phyloP scores from a whole-genome alignment of 1,284 basidiomycete genomes.

The Meripilus lineatus region DNA sequence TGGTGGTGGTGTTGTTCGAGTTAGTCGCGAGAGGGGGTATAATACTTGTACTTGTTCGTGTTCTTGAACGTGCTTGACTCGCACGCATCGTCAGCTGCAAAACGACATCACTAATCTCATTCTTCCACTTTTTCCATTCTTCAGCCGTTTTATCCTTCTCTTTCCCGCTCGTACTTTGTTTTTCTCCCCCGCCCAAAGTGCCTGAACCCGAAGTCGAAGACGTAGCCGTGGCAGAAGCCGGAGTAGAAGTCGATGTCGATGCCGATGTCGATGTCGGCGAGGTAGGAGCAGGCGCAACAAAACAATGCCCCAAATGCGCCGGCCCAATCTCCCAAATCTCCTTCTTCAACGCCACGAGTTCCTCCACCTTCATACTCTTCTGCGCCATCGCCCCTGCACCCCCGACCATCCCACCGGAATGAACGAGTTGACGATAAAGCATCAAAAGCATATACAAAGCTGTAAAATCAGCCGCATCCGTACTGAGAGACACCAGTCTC shows the following conservation, averaged over 20 bases:
- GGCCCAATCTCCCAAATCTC: conserved; percentile 77
- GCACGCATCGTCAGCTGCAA: conserved; percentile 32
- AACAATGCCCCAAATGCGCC: conserved; percentile 51
- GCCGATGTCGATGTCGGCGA: conserved; percentile 10
- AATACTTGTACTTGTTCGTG: conserved; percentile 1
- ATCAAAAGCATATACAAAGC: conserved; percentile 78
- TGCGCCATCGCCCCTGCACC: conserved; percentile 10
- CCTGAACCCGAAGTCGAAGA: neutral
- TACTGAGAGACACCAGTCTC: conserved; percentile 64
- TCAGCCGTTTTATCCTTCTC: conserved; percentile 16
- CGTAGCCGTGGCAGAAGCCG: conserved; percentile 3
- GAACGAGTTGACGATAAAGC: conserved; percentile 72
- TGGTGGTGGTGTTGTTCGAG: neutral
- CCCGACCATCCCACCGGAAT: conserved; percentile 24
- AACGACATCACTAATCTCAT: conserved; percentile 32
- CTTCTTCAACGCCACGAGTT: conserved; percentile 59
- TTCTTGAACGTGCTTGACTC: conserved; percentile 18
- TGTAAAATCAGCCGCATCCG: conserved; percentile 73
- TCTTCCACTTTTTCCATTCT: conserved; percentile 34
- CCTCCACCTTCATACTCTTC: conserved; percentile 36
- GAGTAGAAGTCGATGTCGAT: conserved; percentile 6
- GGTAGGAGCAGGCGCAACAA: conserved; percentile 25
- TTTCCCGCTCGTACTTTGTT: neutral
- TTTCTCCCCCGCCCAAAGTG: neutral
- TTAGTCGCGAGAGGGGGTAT: neutral